phyloP scores from a whole-genome alignment of 1,284 basidiomycete genomes.

The Volvariella volvacea region DNA sequence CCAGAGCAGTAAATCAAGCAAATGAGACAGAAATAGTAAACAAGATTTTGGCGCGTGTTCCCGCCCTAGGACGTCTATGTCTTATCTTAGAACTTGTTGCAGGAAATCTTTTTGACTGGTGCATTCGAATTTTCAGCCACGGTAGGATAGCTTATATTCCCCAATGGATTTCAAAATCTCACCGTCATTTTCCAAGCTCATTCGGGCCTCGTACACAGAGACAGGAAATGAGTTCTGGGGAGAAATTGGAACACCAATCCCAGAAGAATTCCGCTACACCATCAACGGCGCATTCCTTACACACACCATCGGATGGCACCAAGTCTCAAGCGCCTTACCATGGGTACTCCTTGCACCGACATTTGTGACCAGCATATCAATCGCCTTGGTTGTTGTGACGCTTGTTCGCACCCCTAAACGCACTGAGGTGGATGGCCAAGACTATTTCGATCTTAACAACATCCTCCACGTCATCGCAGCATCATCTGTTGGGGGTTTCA shows the following conservation, averaged over 20 bases:
- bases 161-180: too few relatives aligned
- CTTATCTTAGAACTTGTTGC: neutral
- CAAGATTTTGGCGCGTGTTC: neutral
- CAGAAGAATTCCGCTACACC: neutral
- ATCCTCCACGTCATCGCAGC: neutral
- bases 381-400: neutral
- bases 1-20: too few relatives aligned
- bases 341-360: neutral
- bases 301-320: neutral
- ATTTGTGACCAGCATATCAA: neutral
- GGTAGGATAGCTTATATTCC: neutral
- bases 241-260: neutral
- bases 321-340: neutral
- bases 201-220: neutral
- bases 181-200: neutral
- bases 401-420: neutral
- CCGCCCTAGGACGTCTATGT: neutral
- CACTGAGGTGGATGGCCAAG: neutral
- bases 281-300: neutral
- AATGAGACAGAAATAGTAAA: neutral
- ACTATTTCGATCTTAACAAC: conserved; percentile 1
- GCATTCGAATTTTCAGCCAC: neutral
- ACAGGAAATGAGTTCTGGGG: neutral
- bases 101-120: neutral
- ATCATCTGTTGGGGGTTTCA: neutral